phyloP scores from a whole-genome alignment of 345 rosid species.

The Murraya koenigii region DNA sequence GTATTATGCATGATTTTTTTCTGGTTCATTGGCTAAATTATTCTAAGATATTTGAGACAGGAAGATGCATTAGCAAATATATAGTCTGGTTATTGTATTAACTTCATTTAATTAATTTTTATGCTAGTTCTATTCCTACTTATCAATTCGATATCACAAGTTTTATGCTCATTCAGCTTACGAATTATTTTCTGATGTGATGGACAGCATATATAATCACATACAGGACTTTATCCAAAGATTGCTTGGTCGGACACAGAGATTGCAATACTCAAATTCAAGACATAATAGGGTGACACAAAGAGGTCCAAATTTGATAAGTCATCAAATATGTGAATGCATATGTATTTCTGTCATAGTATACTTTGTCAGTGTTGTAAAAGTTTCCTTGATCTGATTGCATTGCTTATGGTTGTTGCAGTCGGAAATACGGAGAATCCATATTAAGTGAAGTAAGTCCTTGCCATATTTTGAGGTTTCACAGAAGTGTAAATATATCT shows the following conservation, averaged over 20 bases:
- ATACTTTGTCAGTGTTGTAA: background rate
- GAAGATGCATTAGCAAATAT: background rate
- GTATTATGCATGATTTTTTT: background rate
- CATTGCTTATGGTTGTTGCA: conserved; percentile 18
- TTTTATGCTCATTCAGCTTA: background rate
- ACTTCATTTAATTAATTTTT: background rate
- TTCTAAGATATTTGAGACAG: background rate
- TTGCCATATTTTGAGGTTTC: background rate
- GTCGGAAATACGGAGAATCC: conserved; percentile 21
- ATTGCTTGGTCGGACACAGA: conserved; percentile 24
- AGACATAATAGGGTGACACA: conserved; percentile 18
- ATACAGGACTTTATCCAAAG: conserved; percentile 37
- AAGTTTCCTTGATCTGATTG: background rate
- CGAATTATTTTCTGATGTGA: conserved; percentile 12
- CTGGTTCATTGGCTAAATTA: background rate
- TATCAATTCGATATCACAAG: background rate
- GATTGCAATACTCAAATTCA: conserved; percentile 24
- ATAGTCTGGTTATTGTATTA: background rate
- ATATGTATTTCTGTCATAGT: background rate
- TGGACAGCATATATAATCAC: conserved; percentile 52
- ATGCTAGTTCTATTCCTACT: background rate
- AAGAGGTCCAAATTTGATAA: conserved; percentile 29
- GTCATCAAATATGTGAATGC: conserved; percentile 10
- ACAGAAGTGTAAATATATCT: background rate
- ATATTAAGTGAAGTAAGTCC: background rate